Base-by-base conservation (phyloP, 2,329 filamentous ascomycete genomes). In the Phaeosphaeriaceae sp. region DNA sequence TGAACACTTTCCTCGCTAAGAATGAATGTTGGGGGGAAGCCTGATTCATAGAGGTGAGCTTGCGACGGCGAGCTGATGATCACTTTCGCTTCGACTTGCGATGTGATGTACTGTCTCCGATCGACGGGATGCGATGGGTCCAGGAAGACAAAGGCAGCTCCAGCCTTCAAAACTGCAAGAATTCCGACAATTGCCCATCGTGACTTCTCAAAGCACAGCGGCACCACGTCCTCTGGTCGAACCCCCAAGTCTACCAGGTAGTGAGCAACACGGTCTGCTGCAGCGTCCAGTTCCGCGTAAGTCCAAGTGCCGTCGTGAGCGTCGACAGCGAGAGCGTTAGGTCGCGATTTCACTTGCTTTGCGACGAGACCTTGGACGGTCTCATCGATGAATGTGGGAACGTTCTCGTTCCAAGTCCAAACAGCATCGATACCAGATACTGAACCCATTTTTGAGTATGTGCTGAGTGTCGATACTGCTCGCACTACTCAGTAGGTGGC, bases 131-230 rank as follows among this genome's bases (percentile, higher is more conserved):
- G 61, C 0, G 66, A 56, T 75, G 80, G 72, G 76, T 48, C 22
- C 22, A 48, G n/a, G 24, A 48, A 48, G 22, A 48, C 46, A 48
- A 31, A 80, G 1, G 78, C 79, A 20, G 67, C 76, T 1, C 80
- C 80, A 25, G 79, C 74, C 57, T 81, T 81, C 48, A 82, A 57
- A 2, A 73, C 75, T 27, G 73, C 80, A 2, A 82, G 64, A 22
- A 81, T 77, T 17, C 77, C 70, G 17, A 80, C 69, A 10, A 66
- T 21, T 2, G 56, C 58, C 61, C 62, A 67, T n/a, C 31, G 40
- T 0, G 64, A 68, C 42, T 73, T 73, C 33, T 72, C 63, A 50
- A 74, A 73, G 44, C 57, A 61, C 10, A 67, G 31, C 1, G 68
- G 66, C 9, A 74, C 62, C 9, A 63, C 44, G 3, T 31, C 53